Conservation (phyloP, 441 rosid genomes). For the Metrosideros polymorpha region DNA sequence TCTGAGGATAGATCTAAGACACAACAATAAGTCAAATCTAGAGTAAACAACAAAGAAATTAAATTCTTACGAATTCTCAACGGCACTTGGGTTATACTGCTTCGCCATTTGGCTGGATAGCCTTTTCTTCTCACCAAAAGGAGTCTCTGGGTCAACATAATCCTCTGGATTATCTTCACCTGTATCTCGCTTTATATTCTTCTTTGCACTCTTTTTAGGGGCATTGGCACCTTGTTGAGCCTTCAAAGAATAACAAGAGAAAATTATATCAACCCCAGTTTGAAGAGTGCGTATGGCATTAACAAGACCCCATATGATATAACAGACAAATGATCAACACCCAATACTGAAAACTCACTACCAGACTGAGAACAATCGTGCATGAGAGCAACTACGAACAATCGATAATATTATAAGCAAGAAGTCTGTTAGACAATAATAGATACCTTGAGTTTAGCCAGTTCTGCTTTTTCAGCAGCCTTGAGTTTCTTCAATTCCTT, state of each 20-base stretch:
- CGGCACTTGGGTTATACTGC: conserved; percentile 50
- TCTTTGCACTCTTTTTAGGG: conserved; percentile 46
- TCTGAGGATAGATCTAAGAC: background rate
- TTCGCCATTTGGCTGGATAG: conserved; percentile 80
- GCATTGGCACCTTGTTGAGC: conserved; percentile 33
- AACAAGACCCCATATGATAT: background rate
- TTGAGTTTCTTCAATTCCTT: conserved; percentile 81
- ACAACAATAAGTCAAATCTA: background rate
- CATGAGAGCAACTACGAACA: background rate
- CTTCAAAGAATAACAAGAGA: background rate
- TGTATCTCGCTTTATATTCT: conserved; percentile 50
- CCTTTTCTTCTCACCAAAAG: conserved; percentile 56
- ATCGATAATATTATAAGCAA: background rate
- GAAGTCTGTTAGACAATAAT: background rate
- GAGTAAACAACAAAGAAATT: background rate
- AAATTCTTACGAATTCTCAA: conserved; percentile 66
- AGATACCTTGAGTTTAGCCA: conserved; percentile 53
- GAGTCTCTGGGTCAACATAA: conserved; percentile 56
- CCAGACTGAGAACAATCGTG: background rate
- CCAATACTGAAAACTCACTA: background rate
- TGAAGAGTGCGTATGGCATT: background rate
- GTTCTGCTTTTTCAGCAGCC: conserved; percentile 69
- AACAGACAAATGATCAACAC: background rate
- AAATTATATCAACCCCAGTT: background rate
- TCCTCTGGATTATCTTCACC: conserved; percentile 63